phyloP scores from a whole-genome alignment of 2,329 filamentous ascomycete genomes.

The Thielaviopsis punctulata region DNA sequence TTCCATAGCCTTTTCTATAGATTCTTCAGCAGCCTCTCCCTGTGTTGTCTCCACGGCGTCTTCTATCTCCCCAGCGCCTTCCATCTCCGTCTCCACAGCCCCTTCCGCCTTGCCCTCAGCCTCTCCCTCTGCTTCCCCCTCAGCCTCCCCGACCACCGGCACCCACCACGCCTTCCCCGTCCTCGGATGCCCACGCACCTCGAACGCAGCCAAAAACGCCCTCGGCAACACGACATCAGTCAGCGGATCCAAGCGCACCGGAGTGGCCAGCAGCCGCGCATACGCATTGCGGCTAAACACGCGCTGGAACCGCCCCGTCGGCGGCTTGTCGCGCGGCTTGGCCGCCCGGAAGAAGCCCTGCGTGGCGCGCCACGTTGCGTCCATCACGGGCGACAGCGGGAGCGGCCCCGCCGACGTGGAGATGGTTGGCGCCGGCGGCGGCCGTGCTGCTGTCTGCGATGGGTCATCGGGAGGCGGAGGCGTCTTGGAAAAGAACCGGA shows the following conservation, averaged over 20 bases:
- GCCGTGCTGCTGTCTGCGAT: not conserved
- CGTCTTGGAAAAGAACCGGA: conserved; percentile 10
- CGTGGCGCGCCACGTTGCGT: conserved; percentile 30
- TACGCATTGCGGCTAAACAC: conserved; percentile 46
- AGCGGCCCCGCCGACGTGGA: conserved; percentile 28
- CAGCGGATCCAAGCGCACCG: conserved; percentile 37
- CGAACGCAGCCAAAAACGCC: conserved; percentile 47
- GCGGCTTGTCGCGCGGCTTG: conserved; percentile 16
- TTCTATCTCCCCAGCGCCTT: not conserved
- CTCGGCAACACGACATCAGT: conserved; percentile 34
- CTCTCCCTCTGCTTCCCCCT: not conserved
- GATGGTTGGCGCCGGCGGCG: conserved; percentile 19
- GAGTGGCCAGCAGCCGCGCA: conserved; percentile 44
- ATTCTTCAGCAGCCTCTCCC: not conserved
- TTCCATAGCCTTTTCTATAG: not conserved
- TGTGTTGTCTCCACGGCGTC: not conserved
- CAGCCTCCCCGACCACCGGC: conserved; percentile 20
- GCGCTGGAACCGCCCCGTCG: conserved; percentile 32
- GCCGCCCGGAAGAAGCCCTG: conserved; percentile 25
- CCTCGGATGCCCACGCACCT: conserved; percentile 35
- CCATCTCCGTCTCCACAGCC: not conserved
- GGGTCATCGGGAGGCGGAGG: not conserved
- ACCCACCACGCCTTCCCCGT: conserved; percentile 37
- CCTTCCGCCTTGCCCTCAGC: not conserved
- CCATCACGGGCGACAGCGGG: conserved; percentile 37